phyloP scores from a whole-genome alignment of 2,329 filamentous ascomycete genomes.

The Aspergillus sclerotialis region DNA sequence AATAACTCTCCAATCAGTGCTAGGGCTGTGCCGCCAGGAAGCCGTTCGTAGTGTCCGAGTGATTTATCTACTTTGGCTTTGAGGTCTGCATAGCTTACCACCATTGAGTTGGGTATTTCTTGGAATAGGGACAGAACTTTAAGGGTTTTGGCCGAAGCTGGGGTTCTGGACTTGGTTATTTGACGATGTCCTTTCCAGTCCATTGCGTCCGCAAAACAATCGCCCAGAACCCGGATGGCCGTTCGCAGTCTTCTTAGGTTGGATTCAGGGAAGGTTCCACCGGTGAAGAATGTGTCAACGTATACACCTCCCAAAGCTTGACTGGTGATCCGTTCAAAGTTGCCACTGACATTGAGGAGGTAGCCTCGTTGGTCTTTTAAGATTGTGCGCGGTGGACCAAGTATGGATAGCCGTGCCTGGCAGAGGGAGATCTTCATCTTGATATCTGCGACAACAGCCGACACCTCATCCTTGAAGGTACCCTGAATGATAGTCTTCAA shows the following conservation, averaged over 20 bases:
- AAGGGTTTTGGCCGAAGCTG: neutral
- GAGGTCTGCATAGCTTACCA: too few relatives aligned
- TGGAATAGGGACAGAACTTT: neutral
- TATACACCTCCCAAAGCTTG: slow-evolving; percentile 35
- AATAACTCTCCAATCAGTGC: slow-evolving; percentile 21
- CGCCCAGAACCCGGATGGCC: slow-evolving; percentile 11
- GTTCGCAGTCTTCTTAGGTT: slow-evolving; percentile 18
- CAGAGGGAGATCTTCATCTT: slow-evolving; percentile 25
- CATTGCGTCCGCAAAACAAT: slow-evolving; percentile 15
- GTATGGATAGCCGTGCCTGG: slow-evolving; percentile 13
- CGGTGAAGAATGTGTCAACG: slow-evolving; percentile 32
- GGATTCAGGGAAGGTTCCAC: slow-evolving; percentile 1
- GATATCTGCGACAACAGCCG: slow-evolving; percentile 29
- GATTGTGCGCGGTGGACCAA: slow-evolving; percentile 13
- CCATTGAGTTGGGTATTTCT: too few relatives aligned
- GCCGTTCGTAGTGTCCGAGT: too few relatives aligned
- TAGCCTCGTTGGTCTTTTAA: slow-evolving; percentile 15
- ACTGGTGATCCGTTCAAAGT: slow-evolving; percentile 27
- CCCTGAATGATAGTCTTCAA: slow-evolving; percentile 28
- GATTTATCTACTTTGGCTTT: too few relatives aligned
- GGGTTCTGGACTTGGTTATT: neutral
- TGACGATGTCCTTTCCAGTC: slow-evolving; percentile 4
- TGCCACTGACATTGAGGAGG: slow-evolving; percentile 26
- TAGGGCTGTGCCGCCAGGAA: neutral
- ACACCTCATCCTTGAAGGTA: slow-evolving; percentile 18